Evolutionary conservation across 2,329 filamentous ascomycete genomes (phyloP).

Genomic region (Hirsutella thompsonii): DNA sequence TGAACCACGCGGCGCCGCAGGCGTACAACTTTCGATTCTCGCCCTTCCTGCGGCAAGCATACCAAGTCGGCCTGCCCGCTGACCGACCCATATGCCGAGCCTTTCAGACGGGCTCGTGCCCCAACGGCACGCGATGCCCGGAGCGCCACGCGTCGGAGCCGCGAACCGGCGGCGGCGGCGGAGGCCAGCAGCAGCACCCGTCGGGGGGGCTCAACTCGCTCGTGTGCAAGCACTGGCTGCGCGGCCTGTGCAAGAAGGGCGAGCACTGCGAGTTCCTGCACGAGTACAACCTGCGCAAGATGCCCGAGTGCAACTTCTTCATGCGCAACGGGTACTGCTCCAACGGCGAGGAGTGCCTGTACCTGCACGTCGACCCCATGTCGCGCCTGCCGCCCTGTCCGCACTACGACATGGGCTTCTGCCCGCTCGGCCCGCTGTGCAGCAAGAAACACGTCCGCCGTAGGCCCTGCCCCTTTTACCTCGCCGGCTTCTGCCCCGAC

Average conservation of each 20-base stretch:
- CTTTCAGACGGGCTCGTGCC: slow-evolving; percentile 76
- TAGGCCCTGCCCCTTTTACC: slow-evolving; percentile 69
- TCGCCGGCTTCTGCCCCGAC: slow-evolving; percentile 91
- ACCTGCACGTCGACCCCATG: slow-evolving; percentile 78
- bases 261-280: slow-evolving; percentile 95
- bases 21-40: slow-evolving; percentile 69
- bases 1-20: slow-evolving; percentile 40
- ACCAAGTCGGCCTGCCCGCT: slow-evolving; percentile 71
- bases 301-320: slow-evolving; percentile 98
- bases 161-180: slow-evolving; percentile 5
- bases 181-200: slow-evolving; percentile 12
- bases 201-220: slow-evolving; percentile 58
- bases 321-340: slow-evolving; percentile 87
- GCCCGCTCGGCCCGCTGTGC: slow-evolving; percentile 76
- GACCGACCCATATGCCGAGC: slow-evolving; percentile 75
- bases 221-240: slow-evolving; percentile 98
- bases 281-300: slow-evolving; percentile 95
- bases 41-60: slow-evolving; percentile 70
- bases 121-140: slow-evolving; percentile 69
- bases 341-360: slow-evolving; percentile 92
- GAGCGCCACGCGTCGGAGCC: slow-evolving; percentile 58
- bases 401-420: slow-evolving; percentile 92
- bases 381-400: slow-evolving; percentile 70
- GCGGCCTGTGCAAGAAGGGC: slow-evolving; percentile 94
- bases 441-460: slow-evolving; percentile 80